These are phyloP conservation scores for Metschnikowia drakensbergensis DNA, from an alignment of 805 yeast genomes.

Conservation along the genomic window DNA sequence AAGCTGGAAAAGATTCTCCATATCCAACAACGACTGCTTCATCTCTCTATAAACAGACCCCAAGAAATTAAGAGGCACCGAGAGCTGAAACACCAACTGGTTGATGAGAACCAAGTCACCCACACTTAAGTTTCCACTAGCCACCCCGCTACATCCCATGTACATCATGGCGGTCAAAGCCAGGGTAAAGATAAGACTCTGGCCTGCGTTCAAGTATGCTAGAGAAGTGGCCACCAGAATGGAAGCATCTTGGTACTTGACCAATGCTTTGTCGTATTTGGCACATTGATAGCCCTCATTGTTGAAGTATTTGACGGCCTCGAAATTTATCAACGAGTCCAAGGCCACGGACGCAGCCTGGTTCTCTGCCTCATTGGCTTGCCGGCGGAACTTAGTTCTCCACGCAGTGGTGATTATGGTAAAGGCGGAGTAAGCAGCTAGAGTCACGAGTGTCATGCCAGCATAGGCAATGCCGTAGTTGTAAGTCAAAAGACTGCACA, in stretches of 20 bases:
- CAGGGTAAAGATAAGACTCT: constrained; percentile 73
- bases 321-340: constrained; percentile 90
- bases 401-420: constrained; percentile 93
- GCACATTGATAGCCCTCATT: constrained; percentile 76
- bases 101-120: constrained; percentile 94
- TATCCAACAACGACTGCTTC: constrained; percentile 87
- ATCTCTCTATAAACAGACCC: constrained; percentile 95
- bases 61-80: constrained; percentile 89
- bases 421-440: constrained; percentile 83
- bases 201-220: constrained; percentile 76
- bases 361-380: constrained; percentile 88
- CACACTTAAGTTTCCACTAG: constrained; percentile 74
- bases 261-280: constrained; percentile 75
- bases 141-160: constrained; percentile 94
- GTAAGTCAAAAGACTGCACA: constrained; percentile 89
- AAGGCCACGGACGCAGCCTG: constrained; percentile 92
- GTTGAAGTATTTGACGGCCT: constrained; percentile 91
- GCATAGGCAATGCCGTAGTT: constrained; percentile 90
- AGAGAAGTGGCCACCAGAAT: constrained; percentile 82
- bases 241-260: constrained; percentile 68
- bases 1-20: constrained; percentile 89
- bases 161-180: constrained; percentile 98
- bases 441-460: constrained; percentile 79
- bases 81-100: constrained; percentile 91
- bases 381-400: constrained; percentile 88